Conservation (phyloP, 2,329 filamentous ascomycete species). For the Ophiocordyceps robertsii region DNA sequence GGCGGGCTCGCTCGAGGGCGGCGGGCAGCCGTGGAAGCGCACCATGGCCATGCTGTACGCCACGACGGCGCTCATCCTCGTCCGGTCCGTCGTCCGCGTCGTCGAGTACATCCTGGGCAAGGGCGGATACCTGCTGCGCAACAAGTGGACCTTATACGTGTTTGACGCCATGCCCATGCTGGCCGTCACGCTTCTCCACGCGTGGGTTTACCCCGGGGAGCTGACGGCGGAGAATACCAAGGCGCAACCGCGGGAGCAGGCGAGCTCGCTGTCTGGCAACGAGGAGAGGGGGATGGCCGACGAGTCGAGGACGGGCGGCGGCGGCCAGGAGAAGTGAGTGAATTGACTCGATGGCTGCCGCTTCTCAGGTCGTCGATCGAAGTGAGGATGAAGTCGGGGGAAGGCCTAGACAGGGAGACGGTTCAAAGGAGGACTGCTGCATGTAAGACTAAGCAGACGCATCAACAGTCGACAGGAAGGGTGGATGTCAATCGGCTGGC, state of each 20-base stretch:
- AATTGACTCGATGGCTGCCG: neutral
- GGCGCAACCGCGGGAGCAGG: slow-evolving; percentile 2
- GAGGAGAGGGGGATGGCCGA: slow-evolving; percentile 2
- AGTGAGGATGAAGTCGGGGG: neutral
- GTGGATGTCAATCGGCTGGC: no score
- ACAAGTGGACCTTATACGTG: slow-evolving; percentile 29
- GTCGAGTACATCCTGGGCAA: slow-evolving; percentile 32
- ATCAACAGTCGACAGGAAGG: no score
- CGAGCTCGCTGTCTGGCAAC: neutral
- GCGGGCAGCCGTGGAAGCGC: slow-evolving; percentile 17
- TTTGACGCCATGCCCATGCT: slow-evolving; percentile 22
- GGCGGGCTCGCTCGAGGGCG: slow-evolving; percentile 4
- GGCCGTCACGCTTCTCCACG: slow-evolving; percentile 8
- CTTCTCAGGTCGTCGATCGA: no score
- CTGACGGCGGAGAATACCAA: neutral
- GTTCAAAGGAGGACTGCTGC: no score
- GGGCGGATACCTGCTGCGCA: slow-evolving; percentile 22
- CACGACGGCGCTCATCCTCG: slow-evolving; percentile 24
- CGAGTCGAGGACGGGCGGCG: neutral
- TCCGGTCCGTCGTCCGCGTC: slow-evolving; percentile 30
- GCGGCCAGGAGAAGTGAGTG: neutral
- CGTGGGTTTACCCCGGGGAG: slow-evolving; percentile 8
- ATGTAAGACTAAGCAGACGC: no score
- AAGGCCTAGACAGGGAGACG: neutral
- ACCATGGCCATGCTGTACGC: slow-evolving; percentile 22